These are phyloP conservation scores for Cordia subcordata DNA, from an alignment of 257 asterid species.

Conservation along the genomic window DNA sequence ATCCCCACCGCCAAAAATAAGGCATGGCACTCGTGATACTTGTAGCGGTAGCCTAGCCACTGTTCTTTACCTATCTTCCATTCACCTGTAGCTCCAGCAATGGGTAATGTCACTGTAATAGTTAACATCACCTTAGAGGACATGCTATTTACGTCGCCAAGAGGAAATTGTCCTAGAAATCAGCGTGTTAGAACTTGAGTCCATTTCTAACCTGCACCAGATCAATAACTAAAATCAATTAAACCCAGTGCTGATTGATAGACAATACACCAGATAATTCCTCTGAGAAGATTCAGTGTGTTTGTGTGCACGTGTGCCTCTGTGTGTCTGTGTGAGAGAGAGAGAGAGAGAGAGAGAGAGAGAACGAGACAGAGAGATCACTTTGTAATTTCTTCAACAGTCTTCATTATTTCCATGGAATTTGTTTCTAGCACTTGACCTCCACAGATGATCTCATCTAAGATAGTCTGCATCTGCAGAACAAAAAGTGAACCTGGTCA, in stretches of 20 bases:
- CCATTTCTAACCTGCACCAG: conserved; percentile 22
- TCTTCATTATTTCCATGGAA: conserved; percentile 23
- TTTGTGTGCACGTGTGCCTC: too few relatives aligned
- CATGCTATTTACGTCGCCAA: conserved; percentile 24
- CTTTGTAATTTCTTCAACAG: conserved; percentile 28
- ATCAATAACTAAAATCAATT: background rate
- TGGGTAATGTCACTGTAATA: background rate
- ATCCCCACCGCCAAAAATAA: too few relatives aligned
- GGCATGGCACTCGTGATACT: too few relatives aligned
- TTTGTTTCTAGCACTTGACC: conserved; percentile 36
- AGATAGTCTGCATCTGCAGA: conserved; percentile 26
- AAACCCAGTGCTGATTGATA: background rate
- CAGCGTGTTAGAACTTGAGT: conserved; percentile 10
- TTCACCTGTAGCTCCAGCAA: too few relatives aligned
- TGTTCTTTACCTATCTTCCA: too few relatives aligned
- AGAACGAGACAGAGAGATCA: conserved; percentile 13
- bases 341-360: conserved; percentile 1
- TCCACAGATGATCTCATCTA: conserved; percentile 34
- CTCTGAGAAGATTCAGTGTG: too few relatives aligned
- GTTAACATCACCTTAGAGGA: background rate
- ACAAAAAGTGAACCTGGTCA: background rate
- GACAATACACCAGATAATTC: background rate
- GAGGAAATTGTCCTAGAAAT: conserved; percentile 20
- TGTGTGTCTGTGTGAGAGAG: too few relatives aligned
- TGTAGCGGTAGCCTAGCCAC: too few relatives aligned